Percentiles rank a stretch among this genome's conserved stretches.
Conservation (phyloP, 192 early-diverging fungal species). For the Pilobolus umbonatus region DNA sequence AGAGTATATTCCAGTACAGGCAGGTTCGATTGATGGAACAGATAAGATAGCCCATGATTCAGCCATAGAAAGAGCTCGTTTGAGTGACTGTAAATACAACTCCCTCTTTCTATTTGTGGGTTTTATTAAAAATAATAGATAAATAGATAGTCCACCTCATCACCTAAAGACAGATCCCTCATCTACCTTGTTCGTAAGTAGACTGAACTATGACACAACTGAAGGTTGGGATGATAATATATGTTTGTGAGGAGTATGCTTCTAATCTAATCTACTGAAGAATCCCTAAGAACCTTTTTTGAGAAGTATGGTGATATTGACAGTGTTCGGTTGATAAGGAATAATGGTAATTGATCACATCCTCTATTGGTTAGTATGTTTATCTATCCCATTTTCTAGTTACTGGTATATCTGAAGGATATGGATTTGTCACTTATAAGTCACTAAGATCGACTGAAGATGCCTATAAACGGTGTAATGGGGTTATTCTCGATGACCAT, state of each 20-base stretch:
- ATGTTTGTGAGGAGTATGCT: background rate
- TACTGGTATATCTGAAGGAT: constrained; percentile 34
- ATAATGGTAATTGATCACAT: constrained; percentile 19
- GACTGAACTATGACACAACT: constrained; percentile 34
- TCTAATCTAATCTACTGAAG: background rate
- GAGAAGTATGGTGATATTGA: constrained; percentile 25
- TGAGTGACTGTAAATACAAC: constrained; percentile 27
- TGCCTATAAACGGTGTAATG: constrained; percentile 28
- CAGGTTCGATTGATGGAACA: constrained; percentile 38
- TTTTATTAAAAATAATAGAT: no score
- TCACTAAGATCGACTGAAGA: constrained; percentile 18
- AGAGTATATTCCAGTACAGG: constrained; percentile 32
- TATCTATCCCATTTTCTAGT: constrained; percentile 12
- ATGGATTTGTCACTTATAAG: constrained; percentile 37
- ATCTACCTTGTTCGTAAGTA: constrained; percentile 35
- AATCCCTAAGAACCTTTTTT: constrained; percentile 18
- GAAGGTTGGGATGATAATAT: constrained; percentile 19
- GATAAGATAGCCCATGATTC: constrained; percentile 36
- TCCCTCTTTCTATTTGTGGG: no score
- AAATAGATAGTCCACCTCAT: constrained; percentile 26
- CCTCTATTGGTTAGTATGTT: background rate
- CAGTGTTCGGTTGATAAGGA: constrained; percentile 19
- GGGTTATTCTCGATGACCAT: constrained; percentile 25
- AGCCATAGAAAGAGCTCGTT: constrained; percentile 30
- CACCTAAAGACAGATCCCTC: constrained; percentile 21